These are phyloP conservation scores for Mortierella sp. DNA, from an alignment of 371 early-diverging fungal species.

Conservation along the genomic window DNA sequence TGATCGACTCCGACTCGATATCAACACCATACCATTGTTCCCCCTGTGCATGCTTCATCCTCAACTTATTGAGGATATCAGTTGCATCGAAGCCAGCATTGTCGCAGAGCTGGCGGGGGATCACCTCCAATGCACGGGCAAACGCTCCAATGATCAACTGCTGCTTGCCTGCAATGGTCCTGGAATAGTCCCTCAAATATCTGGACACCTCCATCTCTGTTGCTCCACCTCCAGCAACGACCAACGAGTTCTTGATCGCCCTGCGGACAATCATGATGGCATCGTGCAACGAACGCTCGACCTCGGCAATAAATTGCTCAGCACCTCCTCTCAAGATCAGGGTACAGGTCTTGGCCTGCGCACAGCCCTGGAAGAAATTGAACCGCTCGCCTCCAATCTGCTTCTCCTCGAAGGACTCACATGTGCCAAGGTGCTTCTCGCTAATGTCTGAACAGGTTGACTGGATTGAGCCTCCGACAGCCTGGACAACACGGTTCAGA, in stretches of 20 bases:
- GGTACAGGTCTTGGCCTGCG: conserved; percentile 95
- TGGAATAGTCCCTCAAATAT: conserved; percentile 92
- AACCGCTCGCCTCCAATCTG: conserved; percentile 98
- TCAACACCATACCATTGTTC: conserved; percentile 96
- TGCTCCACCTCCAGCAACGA: conserved; percentile 99
- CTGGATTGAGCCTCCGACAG: conserved; percentile 96
- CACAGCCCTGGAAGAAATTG: conserved; percentile 97
- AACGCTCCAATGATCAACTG: conserved; percentile 97
- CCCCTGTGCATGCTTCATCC: conserved; percentile 94
- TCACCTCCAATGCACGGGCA: conserved; percentile 98
- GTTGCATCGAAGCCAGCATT: conserved; percentile 99
- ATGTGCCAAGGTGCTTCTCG: conserved; percentile 88
- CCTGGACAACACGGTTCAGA: conserved; percentile 93
- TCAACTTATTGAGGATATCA: conserved; percentile 96
- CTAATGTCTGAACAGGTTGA: conserved; percentile 91
- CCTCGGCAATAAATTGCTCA: conserved; percentile 99
- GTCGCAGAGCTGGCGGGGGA: conserved; percentile 98
- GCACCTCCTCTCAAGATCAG: conserved; percentile 99
- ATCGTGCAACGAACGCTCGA: conserved; percentile 99
- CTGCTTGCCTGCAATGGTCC: conserved; percentile 95
- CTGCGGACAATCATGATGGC: conserved; percentile 99
- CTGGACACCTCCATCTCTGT: conserved; percentile 98
- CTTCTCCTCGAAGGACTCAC: conserved; percentile 96
- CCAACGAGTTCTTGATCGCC: conserved; percentile 92
- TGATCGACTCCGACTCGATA: conserved; percentile 88